Evolutionary conservation across 2,329 filamentous ascomycete genomes (phyloP).

Genomic region (Stromatinia cepivora): DNA sequence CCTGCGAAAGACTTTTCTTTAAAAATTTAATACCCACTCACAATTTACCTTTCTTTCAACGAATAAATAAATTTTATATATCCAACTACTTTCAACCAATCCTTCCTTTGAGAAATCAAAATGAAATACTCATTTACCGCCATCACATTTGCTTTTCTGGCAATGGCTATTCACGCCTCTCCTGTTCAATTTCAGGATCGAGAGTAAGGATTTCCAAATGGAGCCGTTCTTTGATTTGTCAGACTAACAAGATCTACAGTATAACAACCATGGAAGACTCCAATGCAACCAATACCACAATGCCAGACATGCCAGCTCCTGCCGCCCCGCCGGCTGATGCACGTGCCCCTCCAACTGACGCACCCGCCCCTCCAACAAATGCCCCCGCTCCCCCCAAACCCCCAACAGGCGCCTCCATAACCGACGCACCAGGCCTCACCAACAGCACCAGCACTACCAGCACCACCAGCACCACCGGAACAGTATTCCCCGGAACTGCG

Average conservation of each 20-base stretch:
- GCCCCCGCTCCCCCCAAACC: not conserved
- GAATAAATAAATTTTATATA: not conserved
- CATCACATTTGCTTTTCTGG: not conserved
- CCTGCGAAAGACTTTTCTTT: conserved; percentile 10
- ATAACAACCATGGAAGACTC: not conserved
- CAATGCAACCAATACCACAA: not conserved
- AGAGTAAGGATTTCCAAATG: not conserved
- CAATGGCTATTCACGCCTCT: not conserved
- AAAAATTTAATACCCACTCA: not conserved
- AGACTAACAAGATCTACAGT: not conserved
- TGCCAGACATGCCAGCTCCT: not conserved
- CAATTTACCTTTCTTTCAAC: not conserved
- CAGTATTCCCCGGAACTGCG: not conserved
- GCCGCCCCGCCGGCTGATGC: not conserved
- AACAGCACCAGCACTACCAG: not conserved
- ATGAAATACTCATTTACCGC: not conserved
- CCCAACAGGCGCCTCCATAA: not conserved
- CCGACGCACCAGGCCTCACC: not conserved
- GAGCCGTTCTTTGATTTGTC: too few relatives aligned
- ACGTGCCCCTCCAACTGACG: not conserved
- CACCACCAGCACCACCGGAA: not conserved
- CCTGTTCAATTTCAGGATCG: not conserved
- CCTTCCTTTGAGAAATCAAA: not conserved
- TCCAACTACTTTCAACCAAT: not conserved
- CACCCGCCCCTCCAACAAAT: not conserved